Conservation (phyloP, 2,329 filamentous ascomycete species). For the Diaporthe aspalathi region DNA sequence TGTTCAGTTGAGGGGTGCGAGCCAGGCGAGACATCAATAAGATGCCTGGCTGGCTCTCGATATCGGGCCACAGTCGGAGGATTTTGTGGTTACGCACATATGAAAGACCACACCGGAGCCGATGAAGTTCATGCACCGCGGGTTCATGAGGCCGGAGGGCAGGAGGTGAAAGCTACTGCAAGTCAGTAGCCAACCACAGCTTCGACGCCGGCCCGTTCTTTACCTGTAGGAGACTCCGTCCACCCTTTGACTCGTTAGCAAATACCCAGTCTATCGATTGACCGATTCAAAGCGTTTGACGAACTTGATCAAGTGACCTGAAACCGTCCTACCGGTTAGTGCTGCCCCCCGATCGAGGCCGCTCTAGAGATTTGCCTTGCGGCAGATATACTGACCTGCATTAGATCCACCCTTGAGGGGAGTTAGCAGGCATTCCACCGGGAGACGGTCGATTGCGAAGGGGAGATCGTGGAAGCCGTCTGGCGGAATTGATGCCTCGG, state of each 20-base stretch:
- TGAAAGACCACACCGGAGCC: slow-evolving; percentile 75
- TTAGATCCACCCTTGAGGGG: slow-evolving; percentile 63
- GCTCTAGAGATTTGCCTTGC: slow-evolving; percentile 4
- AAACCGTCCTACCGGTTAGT: slow-evolving; percentile 12
- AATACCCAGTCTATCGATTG: not conserved
- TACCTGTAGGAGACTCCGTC: slow-evolving; percentile 31
- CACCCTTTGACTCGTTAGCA: slow-evolving; percentile 38
- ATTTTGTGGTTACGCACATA: too few relatives aligned
- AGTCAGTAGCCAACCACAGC: slow-evolving; percentile 16
- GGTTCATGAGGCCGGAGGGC: slow-evolving; percentile 78
- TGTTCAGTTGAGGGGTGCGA: too few relatives aligned
- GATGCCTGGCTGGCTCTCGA: too few relatives aligned
- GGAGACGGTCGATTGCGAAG: slow-evolving; percentile 1
- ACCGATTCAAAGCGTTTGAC: slow-evolving; percentile 6
- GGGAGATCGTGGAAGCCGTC: slow-evolving; percentile 15
- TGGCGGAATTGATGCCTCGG: slow-evolving; percentile 6
- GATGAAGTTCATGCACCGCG: slow-evolving; percentile 77
- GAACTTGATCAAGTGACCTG: slow-evolving; percentile 57
- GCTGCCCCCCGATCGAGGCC: slow-evolving; percentile 8
- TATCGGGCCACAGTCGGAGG: too few relatives aligned
- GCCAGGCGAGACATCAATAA: too few relatives aligned
- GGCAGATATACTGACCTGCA: slow-evolving; percentile 61
- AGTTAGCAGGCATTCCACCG: slow-evolving; percentile 1
- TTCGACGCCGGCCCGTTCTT: slow-evolving; percentile 7
- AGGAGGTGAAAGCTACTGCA: slow-evolving; percentile 68